Conservation (phyloP, 2,329 filamentous ascomycete species). For the Ceratocystis destructans region DNA sequence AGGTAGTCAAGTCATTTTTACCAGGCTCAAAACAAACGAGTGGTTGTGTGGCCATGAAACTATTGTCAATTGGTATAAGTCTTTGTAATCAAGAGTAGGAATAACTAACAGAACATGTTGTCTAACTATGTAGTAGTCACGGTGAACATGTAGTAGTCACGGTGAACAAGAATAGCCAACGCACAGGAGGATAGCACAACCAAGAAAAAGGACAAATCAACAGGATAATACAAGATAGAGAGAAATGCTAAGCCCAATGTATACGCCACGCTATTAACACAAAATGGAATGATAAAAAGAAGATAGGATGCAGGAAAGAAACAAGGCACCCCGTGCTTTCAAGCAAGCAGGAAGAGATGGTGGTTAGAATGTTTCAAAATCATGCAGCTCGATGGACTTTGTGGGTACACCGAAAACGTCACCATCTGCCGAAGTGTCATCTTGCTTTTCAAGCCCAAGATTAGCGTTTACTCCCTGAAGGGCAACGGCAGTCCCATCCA, state of each 20-base stretch:
- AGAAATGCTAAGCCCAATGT: neutral
- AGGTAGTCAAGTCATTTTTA: neutral
- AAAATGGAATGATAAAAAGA: neutral
- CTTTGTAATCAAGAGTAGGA: neutral
- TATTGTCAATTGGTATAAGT: neutral
- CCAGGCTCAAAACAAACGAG: neutral
- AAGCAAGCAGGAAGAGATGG: neutral
- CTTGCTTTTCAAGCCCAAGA: slow-evolving; percentile 4
- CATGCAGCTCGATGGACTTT: slow-evolving; percentile 4
- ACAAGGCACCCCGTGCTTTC: neutral
- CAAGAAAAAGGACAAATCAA: slow-evolving; percentile 7
- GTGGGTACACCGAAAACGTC: slow-evolving; percentile 16
- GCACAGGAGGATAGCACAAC: neutral
- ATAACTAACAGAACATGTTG: neutral
- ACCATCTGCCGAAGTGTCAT: slow-evolving; percentile 8
- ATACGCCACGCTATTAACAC: slow-evolving; percentile 13
- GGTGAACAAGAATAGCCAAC: neutral
- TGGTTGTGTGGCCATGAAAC: too few relatives aligned
- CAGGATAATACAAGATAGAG: neutral
- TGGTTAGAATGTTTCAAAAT: slow-evolving; percentile 12
- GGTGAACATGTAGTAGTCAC: neutral
- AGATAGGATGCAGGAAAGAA: neutral
- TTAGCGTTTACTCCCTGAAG: slow-evolving; percentile 4
- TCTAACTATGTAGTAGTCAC: slow-evolving; percentile 1
- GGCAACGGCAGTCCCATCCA: slow-evolving; percentile 1